phyloP scores from a whole-genome alignment of 805 yeast species.

The Diddensiella caesifluorescens region DNA sequence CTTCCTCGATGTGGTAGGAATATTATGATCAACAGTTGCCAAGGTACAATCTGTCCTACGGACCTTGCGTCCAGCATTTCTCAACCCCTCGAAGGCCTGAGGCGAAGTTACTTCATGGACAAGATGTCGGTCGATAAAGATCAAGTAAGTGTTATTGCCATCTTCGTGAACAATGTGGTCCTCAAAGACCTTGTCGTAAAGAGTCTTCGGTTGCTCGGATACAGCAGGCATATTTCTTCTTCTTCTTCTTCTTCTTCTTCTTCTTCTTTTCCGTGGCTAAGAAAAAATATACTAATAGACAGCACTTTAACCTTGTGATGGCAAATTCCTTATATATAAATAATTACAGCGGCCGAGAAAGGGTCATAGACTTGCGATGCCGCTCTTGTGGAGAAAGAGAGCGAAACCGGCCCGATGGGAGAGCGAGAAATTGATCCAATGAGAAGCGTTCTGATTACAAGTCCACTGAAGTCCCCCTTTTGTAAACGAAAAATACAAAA shows the following conservation, averaged over 20 bases:
- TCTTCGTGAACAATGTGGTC: constrained; percentile 91
- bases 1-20: constrained; percentile 87
- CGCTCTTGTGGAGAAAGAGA: too few relatives aligned
- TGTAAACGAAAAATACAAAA: too few relatives aligned
- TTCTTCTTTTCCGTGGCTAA: not conserved
- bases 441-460: too few relatives aligned
- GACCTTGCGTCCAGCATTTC: constrained; percentile 78
- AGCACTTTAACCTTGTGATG: too few relatives aligned
- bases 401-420: too few relatives aligned
- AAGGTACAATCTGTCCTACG: constrained; percentile 89
- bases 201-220: constrained; percentile 52
- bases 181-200: constrained; percentile 93
- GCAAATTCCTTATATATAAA: too few relatives aligned
- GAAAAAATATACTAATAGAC: not conserved
- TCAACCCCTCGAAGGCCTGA: constrained; percentile 95
- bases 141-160: constrained; percentile 72
- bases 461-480: too few relatives aligned
- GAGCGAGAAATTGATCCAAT: too few relatives aligned
- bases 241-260: not conserved
- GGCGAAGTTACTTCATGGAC: constrained; percentile 99
- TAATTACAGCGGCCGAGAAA: too few relatives aligned
- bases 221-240: constrained; percentile 29
- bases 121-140: constrained; percentile 93
- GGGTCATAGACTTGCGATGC: too few relatives aligned
- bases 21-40: constrained; percentile 95